Evolutionary conservation across 1,139 yeast genomes (phyloP).

Genomic region (Trichomonascaceae sp.): DNA sequence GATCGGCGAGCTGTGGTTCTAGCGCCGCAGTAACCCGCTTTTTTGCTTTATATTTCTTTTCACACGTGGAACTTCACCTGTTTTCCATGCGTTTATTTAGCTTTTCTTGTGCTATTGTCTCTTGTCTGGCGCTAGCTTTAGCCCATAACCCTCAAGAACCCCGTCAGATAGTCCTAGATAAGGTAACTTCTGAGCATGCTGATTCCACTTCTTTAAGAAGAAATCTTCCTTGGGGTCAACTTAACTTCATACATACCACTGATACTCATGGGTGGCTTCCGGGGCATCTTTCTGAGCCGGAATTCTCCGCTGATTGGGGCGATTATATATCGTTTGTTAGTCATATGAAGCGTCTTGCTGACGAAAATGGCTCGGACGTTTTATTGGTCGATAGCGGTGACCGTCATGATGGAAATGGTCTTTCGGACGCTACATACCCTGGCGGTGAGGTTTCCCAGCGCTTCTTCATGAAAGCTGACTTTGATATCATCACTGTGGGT

Average conservation of each 20-base stretch:
- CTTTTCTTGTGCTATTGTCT: neutral
- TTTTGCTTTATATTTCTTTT: too few species aligned
- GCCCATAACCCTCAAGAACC: neutral
- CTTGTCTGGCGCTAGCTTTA: neutral
- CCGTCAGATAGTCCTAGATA: neutral
- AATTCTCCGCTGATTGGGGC: conserved; percentile 88
- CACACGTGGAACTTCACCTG: neutral
- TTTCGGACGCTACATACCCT: conserved; percentile 69
- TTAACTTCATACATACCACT: conserved; percentile 86
- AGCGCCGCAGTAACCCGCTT: neutral
- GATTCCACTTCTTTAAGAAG: conserved; percentile 24
- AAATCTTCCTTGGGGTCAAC: conserved; percentile 55
- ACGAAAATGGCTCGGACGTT: conserved; percentile 49
- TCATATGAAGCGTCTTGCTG: conserved; percentile 44
- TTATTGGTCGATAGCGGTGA: conserved; percentile 85
- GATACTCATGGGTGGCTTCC: conserved; percentile 92
- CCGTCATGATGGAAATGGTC: conserved; percentile 90
- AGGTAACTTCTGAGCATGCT: neutral
- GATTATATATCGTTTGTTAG: conserved; percentile 68
- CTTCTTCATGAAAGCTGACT: conserved; percentile 60
- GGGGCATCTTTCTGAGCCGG: conserved; percentile 73
- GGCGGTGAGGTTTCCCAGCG: conserved; percentile 61
- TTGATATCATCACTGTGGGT: conserved; percentile 80
- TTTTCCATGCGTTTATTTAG: conserved; percentile 1
- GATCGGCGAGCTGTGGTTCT: neutral